Evolutionary conservation across 148 eudicot species (phyloP).

Genomic region (Fagopyrum esculentum): DNA sequence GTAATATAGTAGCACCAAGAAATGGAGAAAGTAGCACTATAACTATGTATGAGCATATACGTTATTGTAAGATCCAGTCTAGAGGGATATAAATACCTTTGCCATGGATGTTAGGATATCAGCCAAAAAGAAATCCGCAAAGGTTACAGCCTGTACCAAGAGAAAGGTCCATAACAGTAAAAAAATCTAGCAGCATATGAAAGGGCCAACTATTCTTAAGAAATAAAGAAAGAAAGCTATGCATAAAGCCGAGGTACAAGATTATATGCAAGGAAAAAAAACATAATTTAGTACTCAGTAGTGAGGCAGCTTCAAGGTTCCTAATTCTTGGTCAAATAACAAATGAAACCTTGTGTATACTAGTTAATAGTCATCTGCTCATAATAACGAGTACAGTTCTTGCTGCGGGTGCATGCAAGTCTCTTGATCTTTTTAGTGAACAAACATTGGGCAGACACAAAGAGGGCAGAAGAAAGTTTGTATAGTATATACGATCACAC

Average conservation of each 20-base stretch:
- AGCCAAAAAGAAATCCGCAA: constrained; percentile 97
- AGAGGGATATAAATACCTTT: constrained; percentile 46
- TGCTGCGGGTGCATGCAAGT: neutral
- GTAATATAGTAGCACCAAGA: neutral
- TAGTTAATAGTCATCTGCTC: neutral
- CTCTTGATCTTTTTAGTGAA: neutral
- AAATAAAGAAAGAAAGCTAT: neutral
- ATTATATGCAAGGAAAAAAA: neutral
- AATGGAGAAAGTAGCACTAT: neutral
- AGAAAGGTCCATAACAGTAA: constrained; percentile 8
- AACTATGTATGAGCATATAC: neutral
- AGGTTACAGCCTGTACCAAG: constrained; percentile 81
- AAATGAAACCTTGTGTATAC: neutral
- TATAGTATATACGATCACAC: neutral
- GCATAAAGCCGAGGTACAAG: neutral
- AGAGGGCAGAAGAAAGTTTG: neutral
- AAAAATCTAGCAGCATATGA: neutral
- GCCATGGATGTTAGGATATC: constrained; percentile 99
- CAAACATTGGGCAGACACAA: neutral
- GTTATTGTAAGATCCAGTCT: neutral
- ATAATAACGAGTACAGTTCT: neutral
- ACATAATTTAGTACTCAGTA: neutral
- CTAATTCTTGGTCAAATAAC: neutral
- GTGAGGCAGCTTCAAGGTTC: neutral
- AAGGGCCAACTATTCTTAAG: neutral